Percentiles rank a stretch among this genome's conserved stretches.
phyloP scores from a whole-genome alignment of 768 basidiomycete species.

The Lactarius deliciosus region DNA sequence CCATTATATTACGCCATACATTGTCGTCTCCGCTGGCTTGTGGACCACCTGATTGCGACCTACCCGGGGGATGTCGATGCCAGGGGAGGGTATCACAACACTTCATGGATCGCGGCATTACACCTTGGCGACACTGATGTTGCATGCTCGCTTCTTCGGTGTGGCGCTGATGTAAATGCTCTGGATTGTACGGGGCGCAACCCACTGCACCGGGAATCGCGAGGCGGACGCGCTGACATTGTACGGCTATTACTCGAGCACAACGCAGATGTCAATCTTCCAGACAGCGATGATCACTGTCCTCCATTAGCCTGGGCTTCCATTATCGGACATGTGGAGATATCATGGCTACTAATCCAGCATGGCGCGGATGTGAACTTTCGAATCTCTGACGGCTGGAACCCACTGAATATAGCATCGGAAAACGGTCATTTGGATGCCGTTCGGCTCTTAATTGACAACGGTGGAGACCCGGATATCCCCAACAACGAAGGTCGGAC shows the following conservation, averaged over 20 bases:
- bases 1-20: constrained; percentile 4
- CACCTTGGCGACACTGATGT: background rate
- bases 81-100: background rate
- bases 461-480: no score
- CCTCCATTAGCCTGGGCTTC: no score
- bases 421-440: no score
- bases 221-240: background rate
- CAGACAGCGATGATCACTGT: rapidly evolving
- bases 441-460: no score
- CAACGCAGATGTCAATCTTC: background rate
- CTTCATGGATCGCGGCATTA: background rate
- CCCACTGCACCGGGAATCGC: background rate
- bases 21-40: background rate
- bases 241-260: constrained; percentile 4
- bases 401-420: no score
- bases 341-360: no score
- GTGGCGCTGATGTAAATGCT: background rate
- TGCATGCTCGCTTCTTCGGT: background rate
- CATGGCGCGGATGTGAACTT: no score
- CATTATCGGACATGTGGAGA: no score
- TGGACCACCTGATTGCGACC: constrained; percentile 1
- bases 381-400: no score
- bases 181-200: background rate
- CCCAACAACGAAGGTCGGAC: no score
- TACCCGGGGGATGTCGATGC: background rate